phyloP scores from a whole-genome alignment of 148 eudicot species.

The Agrostemma githago region DNA sequence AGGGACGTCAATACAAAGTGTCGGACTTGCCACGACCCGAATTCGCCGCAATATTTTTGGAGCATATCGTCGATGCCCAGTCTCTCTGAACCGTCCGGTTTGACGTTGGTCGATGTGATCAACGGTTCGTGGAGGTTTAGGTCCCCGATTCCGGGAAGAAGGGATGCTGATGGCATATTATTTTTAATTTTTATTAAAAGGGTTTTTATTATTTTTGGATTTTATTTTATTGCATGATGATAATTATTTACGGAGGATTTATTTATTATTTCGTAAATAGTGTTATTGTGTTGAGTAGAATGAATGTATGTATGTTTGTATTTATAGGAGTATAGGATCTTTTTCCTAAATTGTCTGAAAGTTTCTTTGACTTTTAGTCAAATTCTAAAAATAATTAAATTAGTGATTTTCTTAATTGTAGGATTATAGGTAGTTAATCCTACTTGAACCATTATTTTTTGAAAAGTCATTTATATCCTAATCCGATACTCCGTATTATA shows the following conservation, averaged over 20 bases:
- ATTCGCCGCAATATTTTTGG: slow-evolving; percentile 70
- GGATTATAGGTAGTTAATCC: no score
- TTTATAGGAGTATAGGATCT: slow-evolving; percentile 1
- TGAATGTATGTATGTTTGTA: background rate
- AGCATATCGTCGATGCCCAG: slow-evolving; percentile 72
- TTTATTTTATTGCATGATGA: no score
- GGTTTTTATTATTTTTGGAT: no score
- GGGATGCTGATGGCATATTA: slow-evolving; percentile 17
- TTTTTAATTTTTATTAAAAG: no score
- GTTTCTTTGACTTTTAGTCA: no score
- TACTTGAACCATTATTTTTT: no score
- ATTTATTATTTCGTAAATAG: background rate
- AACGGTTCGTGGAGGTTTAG: slow-evolving; percentile 16
- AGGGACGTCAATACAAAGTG: slow-evolving; percentile 72
- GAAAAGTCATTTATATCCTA: no score
- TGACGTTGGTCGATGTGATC: slow-evolving; percentile 5
- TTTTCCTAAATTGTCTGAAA: background rate
- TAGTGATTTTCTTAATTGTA: no score
- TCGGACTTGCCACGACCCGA: slow-evolving; percentile 67
- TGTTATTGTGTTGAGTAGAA: background rate
- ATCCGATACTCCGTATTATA: no score
- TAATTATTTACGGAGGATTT: no score
- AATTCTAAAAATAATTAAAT: no score
- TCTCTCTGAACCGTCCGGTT: slow-evolving; percentile 29
- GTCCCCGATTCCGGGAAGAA: slow-evolving; percentile 17